Evolutionary conservation across 129 eudicot species (phyloP).

Genomic region (Flaveria trinervia): DNA sequence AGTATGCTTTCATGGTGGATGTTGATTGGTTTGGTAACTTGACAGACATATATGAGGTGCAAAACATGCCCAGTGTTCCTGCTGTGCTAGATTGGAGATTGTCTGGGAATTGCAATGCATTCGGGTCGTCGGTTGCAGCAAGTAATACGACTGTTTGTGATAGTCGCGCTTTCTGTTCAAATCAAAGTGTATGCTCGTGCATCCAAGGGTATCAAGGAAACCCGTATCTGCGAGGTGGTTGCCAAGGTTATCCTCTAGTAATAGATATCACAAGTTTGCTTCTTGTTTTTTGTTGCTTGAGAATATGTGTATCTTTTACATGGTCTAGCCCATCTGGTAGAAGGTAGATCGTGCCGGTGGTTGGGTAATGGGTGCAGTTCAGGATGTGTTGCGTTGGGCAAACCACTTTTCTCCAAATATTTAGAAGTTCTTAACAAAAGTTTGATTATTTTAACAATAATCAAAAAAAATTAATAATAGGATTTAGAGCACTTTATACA

Average conservation of each 20-base stretch:
- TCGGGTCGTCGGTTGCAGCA: constrained; percentile 12
- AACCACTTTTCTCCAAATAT: no score
- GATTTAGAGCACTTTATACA: not conserved
- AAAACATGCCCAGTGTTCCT: constrained; percentile 6
- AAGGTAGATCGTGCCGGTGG: no score
- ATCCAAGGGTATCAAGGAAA: constrained; percentile 34
- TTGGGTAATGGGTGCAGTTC: no score
- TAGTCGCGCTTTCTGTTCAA: constrained; percentile 26
- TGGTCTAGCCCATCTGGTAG: no score
- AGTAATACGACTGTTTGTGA: constrained; percentile 21
- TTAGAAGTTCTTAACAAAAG: no score
- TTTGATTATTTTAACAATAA: no score
- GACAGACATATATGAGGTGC: constrained; percentile 16
- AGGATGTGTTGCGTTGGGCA: no score
- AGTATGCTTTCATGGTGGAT: constrained; percentile 41
- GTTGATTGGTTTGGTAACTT: constrained; percentile 18
- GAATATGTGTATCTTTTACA: not conserved
- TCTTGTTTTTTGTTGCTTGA: no score
- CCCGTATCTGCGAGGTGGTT: constrained; percentile 35
- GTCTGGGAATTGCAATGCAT: constrained; percentile 11
- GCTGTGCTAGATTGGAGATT: constrained; percentile 33
- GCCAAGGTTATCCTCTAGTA: constrained; percentile 31
- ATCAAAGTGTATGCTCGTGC: constrained; percentile 32
- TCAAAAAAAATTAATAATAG: no score
- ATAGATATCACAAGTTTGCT: no score